Base-by-base conservation (phyloP, 2,329 filamentous ascomycete species). In the Neobulgaria alba region DNA sequence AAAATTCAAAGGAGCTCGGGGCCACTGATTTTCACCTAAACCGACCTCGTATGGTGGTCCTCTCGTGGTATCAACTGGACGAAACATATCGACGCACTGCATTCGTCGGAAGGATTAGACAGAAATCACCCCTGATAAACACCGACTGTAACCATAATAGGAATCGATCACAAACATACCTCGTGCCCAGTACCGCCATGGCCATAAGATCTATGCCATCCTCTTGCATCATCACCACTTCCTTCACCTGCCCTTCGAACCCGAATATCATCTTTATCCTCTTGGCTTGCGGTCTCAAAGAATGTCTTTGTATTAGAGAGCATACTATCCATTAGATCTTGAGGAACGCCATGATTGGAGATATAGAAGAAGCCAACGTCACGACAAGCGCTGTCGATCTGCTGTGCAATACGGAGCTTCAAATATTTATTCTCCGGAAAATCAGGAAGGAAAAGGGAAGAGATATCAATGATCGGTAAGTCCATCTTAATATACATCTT, bases 341-440 rank as follows among this genome's bases (percentile, higher is more conserved):
- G 14, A 26, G 20, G 18, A 3, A 36, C 18, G n/a, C 34, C 34
- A 23, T 36, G 18, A 36, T 36, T 36, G 3, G 18, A n/a, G n/a
- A 36, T 18, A 26, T 36, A 36, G 20, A 36, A 36, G 34, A 36
- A 36, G 3, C 34, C 34, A 10, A 36, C 14, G 21, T 36, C 34
- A 3, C 34, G 34, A 36, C 34, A 36, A 10, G 34, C 34, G 21
- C 14, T 36, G 20, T 36, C 34, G n/a, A 36, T 36, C 14, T 36
- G 23, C n/a, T n/a, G n/a, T n/a, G n/a, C n/a, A n/a, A n/a, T n/a
- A n/a, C n/a, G n/a, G n/a, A n/a, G n/a, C n/a, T n/a, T n/a, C n/a
- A n/a, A n/a, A n/a, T n/a, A n/a, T n/a, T n/a, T n/a, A n/a, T n/a
- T n/a, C n/a, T n/a, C n/a, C n/a, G n/a, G n/a, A n/a, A n/a, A n/a